These are phyloP conservation scores for Coleophoma eucalyptorum DNA, from an alignment of 2,329 filamentous ascomycete species.

Conservation along the genomic window DNA sequence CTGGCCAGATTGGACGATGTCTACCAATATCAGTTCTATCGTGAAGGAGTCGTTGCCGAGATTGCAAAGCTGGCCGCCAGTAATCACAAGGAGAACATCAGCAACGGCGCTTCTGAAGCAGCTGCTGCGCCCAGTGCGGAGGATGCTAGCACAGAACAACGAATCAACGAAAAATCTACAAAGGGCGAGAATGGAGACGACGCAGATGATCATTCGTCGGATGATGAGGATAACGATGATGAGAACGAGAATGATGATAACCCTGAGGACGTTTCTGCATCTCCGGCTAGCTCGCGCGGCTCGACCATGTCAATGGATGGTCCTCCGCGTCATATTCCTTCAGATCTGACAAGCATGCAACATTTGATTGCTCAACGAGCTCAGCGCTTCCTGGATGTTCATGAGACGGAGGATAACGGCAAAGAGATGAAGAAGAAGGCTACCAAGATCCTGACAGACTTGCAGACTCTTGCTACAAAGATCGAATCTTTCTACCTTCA, in stretches of 20 bases:
- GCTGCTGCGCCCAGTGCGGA: conserved; percentile 10
- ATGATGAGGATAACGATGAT: conserved; percentile 47
- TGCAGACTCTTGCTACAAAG: conserved; percentile 68
- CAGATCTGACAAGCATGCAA: conserved; percentile 55
- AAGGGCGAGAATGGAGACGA: conserved; percentile 30
- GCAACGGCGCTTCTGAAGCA: conserved; percentile 14
- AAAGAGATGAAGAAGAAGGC: conserved; percentile 78
- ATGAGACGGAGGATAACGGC: conserved; percentile 72
- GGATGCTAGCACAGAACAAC: conserved; percentile 19
- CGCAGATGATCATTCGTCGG: conserved; percentile 40
- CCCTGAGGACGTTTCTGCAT: conserved; percentile 37
- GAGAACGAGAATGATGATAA: conserved; percentile 47
- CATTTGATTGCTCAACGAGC: conserved; percentile 73
- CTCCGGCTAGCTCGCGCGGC: conserved; percentile 47
- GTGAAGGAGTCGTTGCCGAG: conserved; percentile 91
- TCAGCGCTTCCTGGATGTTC: conserved; percentile 76
- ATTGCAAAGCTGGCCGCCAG: conserved; percentile 72
- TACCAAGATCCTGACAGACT: conserved; percentile 65
- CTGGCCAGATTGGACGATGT: conserved; percentile 80
- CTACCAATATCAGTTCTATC: conserved; percentile 94
- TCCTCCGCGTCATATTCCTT: conserved; percentile 43
- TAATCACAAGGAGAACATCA: conserved; percentile 7
- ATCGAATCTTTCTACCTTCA: conserved; percentile 69
- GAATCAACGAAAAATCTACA: conserved; percentile 9
- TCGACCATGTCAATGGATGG: conserved; percentile 63